These are phyloP conservation scores for Penicillium paradoxum DNA, from an alignment of 495 filamentous ascomycete genomes.

Conservation along the genomic window DNA sequence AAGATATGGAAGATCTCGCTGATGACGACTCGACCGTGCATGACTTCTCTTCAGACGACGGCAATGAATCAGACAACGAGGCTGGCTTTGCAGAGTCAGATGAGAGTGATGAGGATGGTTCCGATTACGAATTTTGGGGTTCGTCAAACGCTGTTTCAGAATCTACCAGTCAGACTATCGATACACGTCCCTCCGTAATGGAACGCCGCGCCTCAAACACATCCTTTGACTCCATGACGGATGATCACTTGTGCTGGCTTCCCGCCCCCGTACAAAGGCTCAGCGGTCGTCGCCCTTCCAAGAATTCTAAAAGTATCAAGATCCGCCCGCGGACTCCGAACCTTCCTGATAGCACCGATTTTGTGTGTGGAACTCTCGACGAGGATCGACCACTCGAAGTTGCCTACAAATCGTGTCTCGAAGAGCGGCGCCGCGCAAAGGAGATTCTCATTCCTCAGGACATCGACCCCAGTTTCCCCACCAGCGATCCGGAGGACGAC, in stretches of 20 bases:
- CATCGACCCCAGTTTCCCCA: constrained; percentile 95
- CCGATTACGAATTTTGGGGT: constrained; percentile 76
- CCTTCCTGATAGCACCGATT: constrained; percentile 93
- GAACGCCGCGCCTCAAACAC: constrained; percentile 54
- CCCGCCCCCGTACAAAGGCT: constrained; percentile 25
- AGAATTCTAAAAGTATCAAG: constrained; percentile 38
- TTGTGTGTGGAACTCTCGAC: constrained; percentile 94
- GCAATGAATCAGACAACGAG: constrained; percentile 95
- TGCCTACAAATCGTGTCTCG: constrained; percentile 80
- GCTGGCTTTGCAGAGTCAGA: constrained; percentile 88
- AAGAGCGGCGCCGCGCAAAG: constrained; percentile 73
- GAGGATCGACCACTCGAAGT: constrained; percentile 93
- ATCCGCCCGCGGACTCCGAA: constrained; percentile 74
- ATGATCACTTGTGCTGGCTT: constrained; percentile 35
- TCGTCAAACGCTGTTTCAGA: constrained; percentile 55
- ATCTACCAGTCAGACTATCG: constrained; percentile 46
- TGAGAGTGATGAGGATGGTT: constrained; percentile 64
- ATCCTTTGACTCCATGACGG: constrained; percentile 59
- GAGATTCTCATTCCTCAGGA: constrained; percentile 81
- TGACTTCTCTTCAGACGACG: constrained; percentile 59
- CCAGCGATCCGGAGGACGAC: constrained; percentile 83
- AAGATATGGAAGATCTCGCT: constrained; percentile 52
- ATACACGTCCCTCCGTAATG: constrained; percentile 41
- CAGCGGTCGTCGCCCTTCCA: constrained; percentile 30
- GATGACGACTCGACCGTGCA: constrained; percentile 61